Evolutionary conservation across 805 yeast species (phyloP), one percentile per base, ranked within the genome.

Genomic region (Teunomyces cretensis): DNA sequence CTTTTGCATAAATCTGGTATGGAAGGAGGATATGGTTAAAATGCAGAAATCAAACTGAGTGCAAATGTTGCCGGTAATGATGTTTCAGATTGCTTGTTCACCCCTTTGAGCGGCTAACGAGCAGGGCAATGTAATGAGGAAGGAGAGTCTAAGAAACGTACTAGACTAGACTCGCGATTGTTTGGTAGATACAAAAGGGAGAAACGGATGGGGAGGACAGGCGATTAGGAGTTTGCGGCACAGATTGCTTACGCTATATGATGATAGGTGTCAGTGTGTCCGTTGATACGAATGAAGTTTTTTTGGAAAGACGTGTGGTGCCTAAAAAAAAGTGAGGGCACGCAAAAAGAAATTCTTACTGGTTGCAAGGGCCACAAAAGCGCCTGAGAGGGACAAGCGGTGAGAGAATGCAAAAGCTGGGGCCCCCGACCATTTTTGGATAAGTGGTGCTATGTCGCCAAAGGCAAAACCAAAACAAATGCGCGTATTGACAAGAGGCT

Each of bases 301-400:
- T 38, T 39, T 32, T 17, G 33, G 22, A 39, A 17, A n/a, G 42
- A 13, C 42, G 42, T 39, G 42, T 26, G 28, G 35, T 6, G 15
- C 27, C 12, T n/a, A 30, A 39, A 27, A 38, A 39, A 30, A n/a
- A n/a, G 16, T 13, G 33, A 30, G 30, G 22, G 28, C 28, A 17
- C 42, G 26, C 15, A 35, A 35, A 35, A 35, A 35, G 38, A 35
- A 35, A 35, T 35, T 35, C 38, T 22, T 9, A 13, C 9, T 4
- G n/a, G 7, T 13, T n/a, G 38, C 26, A 35, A 35, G 19, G 27
- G 13, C 14, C 38, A 35, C 38, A 35, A 35, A 35, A 35, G 27
- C 17, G 15, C 13, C 16, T 35, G n/a, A 7, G 9, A 8, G 9
- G 17, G 16, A 14, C n/a, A n/a, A n/a, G n/a, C n/a, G 13, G 16